Evolutionary conservation across 1,139 yeast species (phyloP).

Genomic region (Scheffersomyces insectosa): DNA sequence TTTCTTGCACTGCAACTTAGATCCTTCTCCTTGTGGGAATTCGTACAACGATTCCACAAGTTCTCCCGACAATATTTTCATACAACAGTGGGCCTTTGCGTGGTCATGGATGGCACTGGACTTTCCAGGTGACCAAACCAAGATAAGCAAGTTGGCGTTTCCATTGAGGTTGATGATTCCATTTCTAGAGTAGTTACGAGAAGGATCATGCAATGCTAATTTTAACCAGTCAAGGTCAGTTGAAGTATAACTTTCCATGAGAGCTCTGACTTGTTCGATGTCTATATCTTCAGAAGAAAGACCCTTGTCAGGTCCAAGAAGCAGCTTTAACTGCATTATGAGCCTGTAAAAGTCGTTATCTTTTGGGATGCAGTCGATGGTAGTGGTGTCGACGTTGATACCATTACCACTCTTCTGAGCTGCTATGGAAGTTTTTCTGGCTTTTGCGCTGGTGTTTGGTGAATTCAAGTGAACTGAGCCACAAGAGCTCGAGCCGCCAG

Average conservation of each 20-base stretch:
- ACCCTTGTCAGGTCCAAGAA: constrained; percentile 40
- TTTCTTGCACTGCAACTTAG: constrained; percentile 25
- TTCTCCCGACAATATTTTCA: constrained; percentile 64
- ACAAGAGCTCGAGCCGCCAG: neutral
- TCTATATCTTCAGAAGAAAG: constrained; percentile 55
- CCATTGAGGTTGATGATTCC: constrained; percentile 68
- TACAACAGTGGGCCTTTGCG: constrained; percentile 71
- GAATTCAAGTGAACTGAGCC: neutral
- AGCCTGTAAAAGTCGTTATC: constrained; percentile 30
- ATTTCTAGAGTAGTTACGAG: constrained; percentile 57
- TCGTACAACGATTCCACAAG: constrained; percentile 61
- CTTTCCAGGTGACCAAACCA: constrained; percentile 75
- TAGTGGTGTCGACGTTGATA: neutral
- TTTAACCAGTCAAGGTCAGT: constrained; percentile 57
- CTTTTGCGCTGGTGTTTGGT: neutral
- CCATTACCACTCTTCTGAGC: too few species aligned
- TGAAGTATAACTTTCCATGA: constrained; percentile 53
- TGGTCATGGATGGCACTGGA: constrained; percentile 74
- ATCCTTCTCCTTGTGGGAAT: constrained; percentile 40
- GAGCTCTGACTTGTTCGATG: constrained; percentile 41
- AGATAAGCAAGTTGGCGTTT: constrained; percentile 65
- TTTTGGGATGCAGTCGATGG: constrained; percentile 3
- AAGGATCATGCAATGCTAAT: constrained; percentile 56
- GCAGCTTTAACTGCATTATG: constrained; percentile 28
- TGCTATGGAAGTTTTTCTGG: too few species aligned